Evolutionary conservation across 371 early-diverging fungal genomes (phyloP).

Genomic region (Mucor plumbeus): DNA sequence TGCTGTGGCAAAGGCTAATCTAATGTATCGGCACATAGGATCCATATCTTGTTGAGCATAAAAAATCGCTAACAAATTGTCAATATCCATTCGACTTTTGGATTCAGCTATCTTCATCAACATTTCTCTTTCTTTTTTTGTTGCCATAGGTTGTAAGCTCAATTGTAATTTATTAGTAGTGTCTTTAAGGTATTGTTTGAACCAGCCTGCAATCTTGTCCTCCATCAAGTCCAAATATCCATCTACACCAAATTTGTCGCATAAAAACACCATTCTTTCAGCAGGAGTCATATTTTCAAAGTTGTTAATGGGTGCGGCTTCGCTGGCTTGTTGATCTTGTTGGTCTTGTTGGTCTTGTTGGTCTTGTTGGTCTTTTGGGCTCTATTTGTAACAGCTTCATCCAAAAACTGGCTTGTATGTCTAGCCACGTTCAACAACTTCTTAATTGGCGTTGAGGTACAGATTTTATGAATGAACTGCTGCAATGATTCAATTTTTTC

Average conservation of each 20-base stretch:
- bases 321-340: slow-evolving; percentile 14
- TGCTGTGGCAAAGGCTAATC: slow-evolving; percentile 13
- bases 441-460: slow-evolving; percentile 14
- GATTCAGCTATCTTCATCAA: slow-evolving; percentile 23
- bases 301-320: slow-evolving; percentile 6
- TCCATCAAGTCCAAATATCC: slow-evolving; percentile 15
- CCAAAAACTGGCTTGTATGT: slow-evolving; percentile 7
- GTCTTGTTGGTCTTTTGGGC: too few relatives aligned
- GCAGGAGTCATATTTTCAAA: slow-evolving; percentile 11
- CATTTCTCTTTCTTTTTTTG: slow-evolving; percentile 18
- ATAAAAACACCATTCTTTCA: slow-evolving; percentile 14
- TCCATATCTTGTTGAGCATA: slow-evolving; percentile 17
- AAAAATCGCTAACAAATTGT: slow-evolving; percentile 12
- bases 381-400: slow-evolving; percentile 15
- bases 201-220: slow-evolving; percentile 11
- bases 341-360: neutral
- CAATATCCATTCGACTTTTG: slow-evolving; percentile 22
- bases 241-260: slow-evolving; percentile 15
- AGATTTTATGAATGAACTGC: slow-evolving; percentile 13
- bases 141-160: slow-evolving; percentile 18
- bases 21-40: slow-evolving; percentile 12
- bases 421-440: slow-evolving; percentile 13
- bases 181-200: slow-evolving; percentile 16
- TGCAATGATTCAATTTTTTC: slow-evolving; percentile 16
- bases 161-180: slow-evolving; percentile 11